Conservation (phyloP, 495 filamentous ascomycete genomes). For the Aspergillus sclerotioniger region DNA sequence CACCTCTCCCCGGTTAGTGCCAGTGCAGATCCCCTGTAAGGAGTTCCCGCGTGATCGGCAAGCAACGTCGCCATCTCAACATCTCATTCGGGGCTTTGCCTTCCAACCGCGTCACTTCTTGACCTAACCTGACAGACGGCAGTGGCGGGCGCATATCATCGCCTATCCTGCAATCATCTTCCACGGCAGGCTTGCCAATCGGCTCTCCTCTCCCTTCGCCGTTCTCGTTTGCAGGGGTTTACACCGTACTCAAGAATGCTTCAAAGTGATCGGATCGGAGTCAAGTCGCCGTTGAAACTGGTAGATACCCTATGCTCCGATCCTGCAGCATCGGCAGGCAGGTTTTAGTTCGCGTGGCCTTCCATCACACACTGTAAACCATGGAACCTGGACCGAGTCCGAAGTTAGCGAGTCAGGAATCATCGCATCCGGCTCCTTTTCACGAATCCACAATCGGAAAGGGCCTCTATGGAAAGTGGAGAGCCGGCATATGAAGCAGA, state of each 20-base stretch:
- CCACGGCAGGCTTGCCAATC: neutral
- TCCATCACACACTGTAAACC: neutral
- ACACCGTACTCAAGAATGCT: too few relatives aligned
- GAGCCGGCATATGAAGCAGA: neutral
- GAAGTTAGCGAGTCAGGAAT: neutral
- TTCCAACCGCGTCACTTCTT: slow-evolving; percentile 18
- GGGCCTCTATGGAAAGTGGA: neutral
- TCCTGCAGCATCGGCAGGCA: neutral
- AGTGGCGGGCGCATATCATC: slow-evolving; percentile 10
- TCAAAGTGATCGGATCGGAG: too few relatives aligned
- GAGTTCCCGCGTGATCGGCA: slow-evolving; percentile 44
- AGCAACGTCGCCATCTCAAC: slow-evolving; percentile 16
- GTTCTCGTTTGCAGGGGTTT: neutral
- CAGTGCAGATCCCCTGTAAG: slow-evolving; percentile 28
- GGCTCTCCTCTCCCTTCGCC: neutral
- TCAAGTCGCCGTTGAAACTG: too few relatives aligned
- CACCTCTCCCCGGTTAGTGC: slow-evolving; percentile 6
- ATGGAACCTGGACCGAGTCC: neutral
- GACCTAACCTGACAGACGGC: neutral
- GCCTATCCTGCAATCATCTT: neutral
- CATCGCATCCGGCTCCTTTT: neutral
- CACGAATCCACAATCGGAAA: neutral
- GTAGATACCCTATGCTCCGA: too few relatives aligned
- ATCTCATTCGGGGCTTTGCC: slow-evolving; percentile 10
- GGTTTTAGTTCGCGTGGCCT: neutral